A percentile compares a stretch with the other conserved stretches of the same genome.
Conservation (phyloP, 1,284 basidiomycete genomes). For the Puccinia polysora region DNA sequence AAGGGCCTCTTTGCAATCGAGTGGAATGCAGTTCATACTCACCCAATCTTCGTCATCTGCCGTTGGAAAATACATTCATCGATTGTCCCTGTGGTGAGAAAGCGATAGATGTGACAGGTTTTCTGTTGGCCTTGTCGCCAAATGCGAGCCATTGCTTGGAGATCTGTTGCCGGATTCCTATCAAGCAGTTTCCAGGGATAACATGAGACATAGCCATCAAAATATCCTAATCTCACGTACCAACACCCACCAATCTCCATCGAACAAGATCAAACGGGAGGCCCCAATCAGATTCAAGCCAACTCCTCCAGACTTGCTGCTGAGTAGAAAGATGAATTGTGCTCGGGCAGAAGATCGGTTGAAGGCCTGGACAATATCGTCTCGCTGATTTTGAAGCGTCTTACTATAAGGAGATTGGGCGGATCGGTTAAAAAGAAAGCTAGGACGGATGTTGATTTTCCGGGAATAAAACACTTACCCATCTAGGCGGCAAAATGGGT, state of each 20-base stretch:
- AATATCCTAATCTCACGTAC: neutral
- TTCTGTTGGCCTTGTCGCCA: conserved; percentile 78
- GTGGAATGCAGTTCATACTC: neutral
- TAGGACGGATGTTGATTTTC: too few species aligned
- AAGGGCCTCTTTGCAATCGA: neutral
- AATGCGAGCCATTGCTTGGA: conserved; percentile 93
- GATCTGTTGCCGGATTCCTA: conserved; percentile 60
- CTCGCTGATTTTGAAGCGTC: conserved; percentile 72
- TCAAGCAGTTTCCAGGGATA: neutral
- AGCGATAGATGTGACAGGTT: conserved; percentile 76
- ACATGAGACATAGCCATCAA: neutral
- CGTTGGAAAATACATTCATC: conserved; percentile 60
- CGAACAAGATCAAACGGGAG: conserved; percentile 65
- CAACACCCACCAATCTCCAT: conserved; percentile 73
- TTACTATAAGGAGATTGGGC: conserved; percentile 61
- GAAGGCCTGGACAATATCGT: conserved; percentile 75
- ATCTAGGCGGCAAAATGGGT: conserved; percentile 79
- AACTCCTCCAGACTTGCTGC: conserved; percentile 90
- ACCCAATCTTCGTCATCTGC: conserved; percentile 89
- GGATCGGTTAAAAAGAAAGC: conserved; percentile 5
- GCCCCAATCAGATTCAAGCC: conserved; percentile 69
- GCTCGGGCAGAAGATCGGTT: conserved; percentile 56
- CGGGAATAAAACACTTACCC: conserved; percentile 56
- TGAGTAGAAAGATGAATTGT: conserved; percentile 77
- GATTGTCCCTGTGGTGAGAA: conserved; percentile 59